Base-by-base conservation (phyloP, 2,329 filamentous ascomycete species). In the Beauveria pseudobassiana region DNA sequence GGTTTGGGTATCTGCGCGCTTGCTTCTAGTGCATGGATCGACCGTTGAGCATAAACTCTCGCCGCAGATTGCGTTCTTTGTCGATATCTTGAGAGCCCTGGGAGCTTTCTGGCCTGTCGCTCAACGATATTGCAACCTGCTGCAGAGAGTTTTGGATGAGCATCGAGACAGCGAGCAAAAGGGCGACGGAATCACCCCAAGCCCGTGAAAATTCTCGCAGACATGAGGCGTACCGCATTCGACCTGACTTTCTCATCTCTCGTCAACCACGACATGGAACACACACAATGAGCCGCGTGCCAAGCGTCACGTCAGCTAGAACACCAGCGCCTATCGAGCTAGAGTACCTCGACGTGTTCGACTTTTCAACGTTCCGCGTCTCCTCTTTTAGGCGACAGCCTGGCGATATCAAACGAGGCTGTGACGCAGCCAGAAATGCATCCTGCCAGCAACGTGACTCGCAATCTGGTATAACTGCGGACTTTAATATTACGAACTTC, bases 311-410 rank as follows among this genome's bases (percentile, higher is more conserved):
- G 0, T 85, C 86, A 1, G 82, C 83, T 1, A 82, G 85, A 65
- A 89, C 87, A 34, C 89, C 90, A 1, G 89, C 86, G 10, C 84
- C 89, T 1, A 91, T 95, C 67, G 91, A 96, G 69, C 78, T 96
- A 3, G 93, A 96, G 71, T 96, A 96, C 71, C 78, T 96, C 3
- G 92, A 96, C 68, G 90, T 96, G 0, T 96, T 97, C 71, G 91
- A 95, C 68, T 96, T 96, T 97, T 96, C 80, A 96, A 96, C 71
- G 86, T 96, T 61, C 93, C 93, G 1, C 80, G 91, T 20, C 77
- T 96, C 26, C 84, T 0, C 74, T 82, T 54, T 58, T 64, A 50
- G 30, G 60, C 28, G n/a, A 67, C 69, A 22, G 62, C 62, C 1
- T 68, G 65, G 6, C 62, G 28, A 20, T 66, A 59, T 12, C 66